Evolutionary conservation across 352 stramenopile genomes (phyloP), one percentile per base, ranked within the genome.

Genomic region (Blastocystis sp.): DNA sequence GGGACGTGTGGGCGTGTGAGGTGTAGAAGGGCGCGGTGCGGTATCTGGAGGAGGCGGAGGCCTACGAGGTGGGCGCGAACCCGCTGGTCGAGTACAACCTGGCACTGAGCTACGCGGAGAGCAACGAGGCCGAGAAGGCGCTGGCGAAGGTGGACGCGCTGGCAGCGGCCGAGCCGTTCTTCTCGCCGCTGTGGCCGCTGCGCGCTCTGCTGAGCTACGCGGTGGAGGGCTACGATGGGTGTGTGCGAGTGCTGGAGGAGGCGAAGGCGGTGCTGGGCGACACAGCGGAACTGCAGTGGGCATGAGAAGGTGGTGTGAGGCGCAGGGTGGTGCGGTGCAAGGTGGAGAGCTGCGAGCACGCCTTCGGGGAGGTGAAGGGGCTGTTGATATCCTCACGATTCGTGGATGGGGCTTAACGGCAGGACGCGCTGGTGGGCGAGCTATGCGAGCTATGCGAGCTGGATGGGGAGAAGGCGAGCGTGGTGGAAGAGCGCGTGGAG

Each of bases 241-340:
- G 23, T 14, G 4, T 43, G n/a, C 11, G 9, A 41, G 14, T 52
- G 65, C 38, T 76, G 11, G 4, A 56, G 14, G 3, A 9, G n/a
- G 65, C 38, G 9, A 21, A 38, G 5, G 17, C 17, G 10, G 23
- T 38, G 9, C 19, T 43, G 9, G 65, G 65, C 17, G 65, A 76
- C n/a, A 53, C 65, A 17, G 14, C 52, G 65, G 5, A 38, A 1
- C 43, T 76, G n/a, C 34, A 38, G 65, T 76, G 23, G 4, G 9
- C 1, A 0, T 59, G 9, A 0, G 43, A 38, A n/a, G 7, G 65
- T 53, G 14, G 11, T 21, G 52, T 76, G 0, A 70, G 11, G 34
- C 21, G 38, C n/a, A 76, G 65, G 14, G 7, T 76, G 10, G 9
- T 76, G 65, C 14, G 52, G 23, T 76, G 65, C 43, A 76, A 76